These are phyloP conservation scores for Colletotrichum coccodes DNA, from an alignment of 2,329 filamentous ascomycete genomes.

Conservation along the genomic window DNA sequence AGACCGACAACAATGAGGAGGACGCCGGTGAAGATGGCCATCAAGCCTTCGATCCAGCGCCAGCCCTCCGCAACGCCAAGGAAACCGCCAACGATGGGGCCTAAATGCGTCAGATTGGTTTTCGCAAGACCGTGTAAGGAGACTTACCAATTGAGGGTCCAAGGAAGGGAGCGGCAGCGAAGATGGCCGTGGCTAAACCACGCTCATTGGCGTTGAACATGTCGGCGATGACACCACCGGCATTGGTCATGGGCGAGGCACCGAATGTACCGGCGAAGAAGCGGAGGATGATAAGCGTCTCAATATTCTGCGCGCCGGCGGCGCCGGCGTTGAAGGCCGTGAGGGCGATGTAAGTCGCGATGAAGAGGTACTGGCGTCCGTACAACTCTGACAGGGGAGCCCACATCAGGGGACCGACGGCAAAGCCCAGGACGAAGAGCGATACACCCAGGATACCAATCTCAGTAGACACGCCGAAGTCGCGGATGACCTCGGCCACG, in stretches of 20 bases:
- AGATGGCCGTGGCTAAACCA: constrained; percentile 70
- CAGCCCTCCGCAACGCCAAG: constrained; percentile 71
- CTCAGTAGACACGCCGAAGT: constrained; percentile 59
- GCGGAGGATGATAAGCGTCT: constrained; percentile 67
- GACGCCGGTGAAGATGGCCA: constrained; percentile 65
- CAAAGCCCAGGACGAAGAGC: constrained; percentile 59
- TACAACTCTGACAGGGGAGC: constrained; percentile 72
- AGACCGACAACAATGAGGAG: constrained; percentile 50
- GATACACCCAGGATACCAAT: constrained; percentile 58
- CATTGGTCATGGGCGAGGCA: constrained; percentile 70
- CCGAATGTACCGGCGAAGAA: constrained; percentile 74
- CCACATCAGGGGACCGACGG: constrained; percentile 71
- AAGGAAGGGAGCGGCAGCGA: constrained; percentile 73
- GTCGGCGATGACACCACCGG: constrained; percentile 71
- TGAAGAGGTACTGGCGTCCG: constrained; percentile 68
- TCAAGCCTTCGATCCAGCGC: constrained; percentile 76
- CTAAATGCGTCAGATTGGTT: constrained; percentile 74
- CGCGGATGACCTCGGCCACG: constrained; percentile 57
- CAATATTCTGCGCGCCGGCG: constrained; percentile 66
- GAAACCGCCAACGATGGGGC: constrained; percentile 76
- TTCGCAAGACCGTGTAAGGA: constrained; percentile 51
- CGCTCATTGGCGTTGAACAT: constrained; percentile 64
- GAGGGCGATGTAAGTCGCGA: constrained; percentile 64
- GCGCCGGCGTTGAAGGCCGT: constrained; percentile 70
- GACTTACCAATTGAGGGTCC: constrained; percentile 70